Percentiles rank a stretch among this genome's conserved stretches.
Evolutionary conservation across 495 filamentous ascomycete species (phyloP).

Genomic region (Penicillium verhagenii): DNA sequence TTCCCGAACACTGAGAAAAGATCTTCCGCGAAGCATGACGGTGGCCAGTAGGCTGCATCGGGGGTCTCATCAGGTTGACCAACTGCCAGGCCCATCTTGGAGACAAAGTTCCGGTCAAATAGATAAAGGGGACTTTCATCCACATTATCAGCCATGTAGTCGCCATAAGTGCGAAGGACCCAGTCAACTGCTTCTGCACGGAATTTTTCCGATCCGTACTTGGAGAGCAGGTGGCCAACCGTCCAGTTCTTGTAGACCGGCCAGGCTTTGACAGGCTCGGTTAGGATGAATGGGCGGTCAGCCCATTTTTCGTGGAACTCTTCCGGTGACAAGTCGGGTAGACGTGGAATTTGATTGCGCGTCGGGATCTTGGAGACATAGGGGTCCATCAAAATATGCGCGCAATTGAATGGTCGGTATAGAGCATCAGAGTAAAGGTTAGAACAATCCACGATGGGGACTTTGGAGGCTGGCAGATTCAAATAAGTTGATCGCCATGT

Average conservation of each 20-base stretch:
- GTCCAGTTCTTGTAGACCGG: conserved; percentile 76
- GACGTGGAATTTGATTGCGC: conserved; percentile 68
- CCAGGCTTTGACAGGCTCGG: conserved; percentile 80
- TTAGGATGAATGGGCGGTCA: conserved; percentile 83
- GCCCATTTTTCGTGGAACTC: conserved; percentile 78
- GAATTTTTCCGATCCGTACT: conserved; percentile 68
- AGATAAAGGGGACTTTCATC: conserved; percentile 94
- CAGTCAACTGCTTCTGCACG: conserved; percentile 94
- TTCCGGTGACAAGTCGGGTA: conserved; percentile 64
- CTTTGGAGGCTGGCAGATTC: conserved; percentile 51
- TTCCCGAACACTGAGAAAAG: conserved; percentile 79
- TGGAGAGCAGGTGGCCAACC: conserved; percentile 56
- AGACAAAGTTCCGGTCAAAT: conserved; percentile 83
- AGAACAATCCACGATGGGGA: conserved; percentile 59
- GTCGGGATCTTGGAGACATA: conserved; percentile 70
- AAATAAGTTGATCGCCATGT: conserved; percentile 86
- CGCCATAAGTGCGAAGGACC: conserved; percentile 72
- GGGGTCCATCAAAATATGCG: conserved; percentile 64
- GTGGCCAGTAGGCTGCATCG: conserved; percentile 73
- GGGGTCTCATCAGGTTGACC: conserved; percentile 44
- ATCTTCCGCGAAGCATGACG: conserved; percentile 84
- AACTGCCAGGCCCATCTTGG: conserved; percentile 76
- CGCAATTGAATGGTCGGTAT: conserved; percentile 89
- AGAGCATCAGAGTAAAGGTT: conserved; percentile 89
- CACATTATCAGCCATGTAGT: conserved; percentile 77